Conservation (phyloP, 805 yeast genomes). For the Candida glaebosa region DNA sequence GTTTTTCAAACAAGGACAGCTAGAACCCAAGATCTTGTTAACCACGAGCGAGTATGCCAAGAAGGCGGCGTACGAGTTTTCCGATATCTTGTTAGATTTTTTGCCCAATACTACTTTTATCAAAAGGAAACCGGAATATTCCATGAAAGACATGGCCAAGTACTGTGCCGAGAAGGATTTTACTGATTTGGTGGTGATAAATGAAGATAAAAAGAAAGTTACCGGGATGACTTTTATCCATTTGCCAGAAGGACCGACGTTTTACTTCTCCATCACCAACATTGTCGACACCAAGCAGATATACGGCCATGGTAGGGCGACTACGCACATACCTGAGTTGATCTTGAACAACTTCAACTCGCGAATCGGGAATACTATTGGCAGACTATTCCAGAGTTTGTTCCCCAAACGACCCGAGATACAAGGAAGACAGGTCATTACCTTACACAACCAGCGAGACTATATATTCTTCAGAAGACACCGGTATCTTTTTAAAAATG, state of each 20-base stretch:
- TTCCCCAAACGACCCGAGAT: conserved; percentile 93
- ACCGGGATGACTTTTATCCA: conserved; percentile 92
- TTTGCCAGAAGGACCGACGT: conserved; percentile 93
- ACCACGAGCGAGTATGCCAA: conserved; percentile 88
- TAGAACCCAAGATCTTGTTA: conserved; percentile 79
- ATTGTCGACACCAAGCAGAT: conserved; percentile 72
- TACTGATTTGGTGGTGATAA: conserved; percentile 84
- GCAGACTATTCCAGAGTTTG: conserved; percentile 83
- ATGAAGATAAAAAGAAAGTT: conserved; percentile 90
- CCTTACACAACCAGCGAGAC: conserved; percentile 95
- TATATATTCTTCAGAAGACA: conserved; percentile 94
- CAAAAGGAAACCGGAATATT: conserved; percentile 83
- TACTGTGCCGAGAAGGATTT: conserved; percentile 78
- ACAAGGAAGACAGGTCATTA: conserved; percentile 92
- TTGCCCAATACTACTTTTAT: conserved; percentile 84
- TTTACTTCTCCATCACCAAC: conserved; percentile 82
- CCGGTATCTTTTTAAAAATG: conserved; percentile 83
- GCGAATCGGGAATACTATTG: conserved; percentile 89
- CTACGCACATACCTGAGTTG: conserved; percentile 88
- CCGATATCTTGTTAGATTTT: conserved; percentile 78
- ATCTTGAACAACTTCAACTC: conserved; percentile 91
- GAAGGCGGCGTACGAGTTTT: conserved; percentile 85
- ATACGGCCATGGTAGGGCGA: conserved; percentile 85
- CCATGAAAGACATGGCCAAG: conserved; percentile 82
- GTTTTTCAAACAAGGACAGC: conserved; percentile 45